Percentiles rank a stretch among this genome's conserved stretches.
These are phyloP conservation scores for Sugiyamaella valdiviana DNA, from an alignment of 805 yeast species.

Conservation along the genomic window DNA sequence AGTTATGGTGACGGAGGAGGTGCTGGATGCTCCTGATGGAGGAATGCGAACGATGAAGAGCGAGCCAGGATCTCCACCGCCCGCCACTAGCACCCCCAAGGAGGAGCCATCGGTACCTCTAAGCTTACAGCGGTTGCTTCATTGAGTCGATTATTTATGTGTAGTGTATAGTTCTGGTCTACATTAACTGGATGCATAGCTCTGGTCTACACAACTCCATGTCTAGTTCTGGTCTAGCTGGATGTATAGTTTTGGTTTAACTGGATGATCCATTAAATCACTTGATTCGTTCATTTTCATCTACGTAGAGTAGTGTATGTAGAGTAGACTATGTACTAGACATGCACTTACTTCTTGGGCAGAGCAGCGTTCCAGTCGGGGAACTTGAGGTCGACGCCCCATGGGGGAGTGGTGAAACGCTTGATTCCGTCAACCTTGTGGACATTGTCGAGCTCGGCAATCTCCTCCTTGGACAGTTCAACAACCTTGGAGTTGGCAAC, in stretches of 20 bases:
- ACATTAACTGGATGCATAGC: too few relatives aligned
- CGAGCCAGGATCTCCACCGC: neutral
- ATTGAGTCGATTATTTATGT: too few relatives aligned
- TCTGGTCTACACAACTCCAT: neutral
- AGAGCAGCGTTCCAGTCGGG: constrained; percentile 24
- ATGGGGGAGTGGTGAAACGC: constrained; percentile 24
- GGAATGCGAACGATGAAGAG: neutral
- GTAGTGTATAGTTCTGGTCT: neutral
- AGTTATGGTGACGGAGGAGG: neutral
- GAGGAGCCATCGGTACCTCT: neutral
- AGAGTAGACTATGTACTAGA: too few relatives aligned
- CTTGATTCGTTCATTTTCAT: neutral
- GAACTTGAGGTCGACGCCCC: constrained; percentile 29
- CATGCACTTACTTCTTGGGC: neutral
- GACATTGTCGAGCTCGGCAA: constrained; percentile 31
- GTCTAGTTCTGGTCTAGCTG: neutral
- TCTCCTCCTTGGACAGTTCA: constrained; percentile 39
- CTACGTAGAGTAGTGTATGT: too few relatives aligned
- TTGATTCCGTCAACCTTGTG: constrained; percentile 27
- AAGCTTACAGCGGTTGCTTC: neutral
- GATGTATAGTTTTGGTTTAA: too few relatives aligned
- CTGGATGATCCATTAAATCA: neutral
- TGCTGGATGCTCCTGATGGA: neutral
- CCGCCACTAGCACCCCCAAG: neutral
- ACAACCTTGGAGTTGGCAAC: constrained; percentile 35